Base-by-base conservation (phyloP, 2,329 filamentous ascomycete genomes). In the Pyrenochaeta sp. region DNA sequence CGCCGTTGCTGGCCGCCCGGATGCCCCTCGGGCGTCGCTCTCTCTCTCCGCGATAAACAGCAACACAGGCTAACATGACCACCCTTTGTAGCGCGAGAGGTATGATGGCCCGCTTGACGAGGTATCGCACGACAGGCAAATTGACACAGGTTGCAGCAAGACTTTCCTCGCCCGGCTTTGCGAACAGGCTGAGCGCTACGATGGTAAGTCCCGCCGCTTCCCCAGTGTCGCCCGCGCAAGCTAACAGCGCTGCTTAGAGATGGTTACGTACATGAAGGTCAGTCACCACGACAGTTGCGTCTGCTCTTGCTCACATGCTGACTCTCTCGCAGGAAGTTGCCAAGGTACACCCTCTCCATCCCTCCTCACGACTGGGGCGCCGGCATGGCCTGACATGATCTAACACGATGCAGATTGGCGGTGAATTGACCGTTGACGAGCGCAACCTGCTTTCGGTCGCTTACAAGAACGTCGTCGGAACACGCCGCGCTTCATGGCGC, bases 111-210 rank as follows among this genome's bases (percentile, higher is more conserved):
- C 44, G 44, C 50, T 58, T 47, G 51, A 41, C 55, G 32, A 44
- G n/a, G n/a, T 37, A 34, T 38, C 31, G 35, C 41, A 36, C 29
- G 24, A 38, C 41, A 20, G 34, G 19, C 31, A 43, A 51, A 65
- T 65, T 72, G 60, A 71, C 67, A 34, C 41, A n/a, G 13, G 34
- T 36, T 44, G 55, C 61, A 72, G 69, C 68, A 97, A 97, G 88
- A 97, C 94, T 74, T 97, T 97, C 85, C 90, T 97, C 77, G 94
- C 94, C 78, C 88, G 94, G 82, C 91, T 99, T 75, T 97, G 94
- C 84, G 94, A 97, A 89, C 94, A 99, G 87, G 94, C 94, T 75
- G 94, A 97, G 85, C 93, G 93, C 75, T 99, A 99, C 81, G 93
- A 99, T 93, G 94, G 83, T 85, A 75, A 76, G 82, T 74, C 57